Base-by-base conservation (phyloP, 371 early-diverging fungal species). In the Mucor irregularis region DNA sequence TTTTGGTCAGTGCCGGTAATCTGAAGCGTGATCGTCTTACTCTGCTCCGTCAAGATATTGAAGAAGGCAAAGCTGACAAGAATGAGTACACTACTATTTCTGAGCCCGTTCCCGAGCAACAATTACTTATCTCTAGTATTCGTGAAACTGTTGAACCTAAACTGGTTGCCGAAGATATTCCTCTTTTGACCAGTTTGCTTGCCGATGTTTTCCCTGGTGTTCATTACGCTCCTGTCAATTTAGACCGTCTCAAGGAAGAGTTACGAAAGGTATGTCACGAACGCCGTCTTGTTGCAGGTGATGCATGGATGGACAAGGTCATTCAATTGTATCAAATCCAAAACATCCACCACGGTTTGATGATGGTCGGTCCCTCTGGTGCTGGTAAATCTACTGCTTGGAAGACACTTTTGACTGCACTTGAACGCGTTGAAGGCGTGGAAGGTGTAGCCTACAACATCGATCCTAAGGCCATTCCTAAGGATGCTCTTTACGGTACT, bases 341-440 rank as follows among this genome's bases (percentile, higher is more conserved):
- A 74, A 88, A 90, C 58, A 94, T 99, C 52, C 94, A 97, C 69
- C 99, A 99, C 71, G 99, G 99, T 69, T 60, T 99, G 49, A 99
- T 99, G 98, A 90, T 98, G 94, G 98, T 98, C 2, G 99, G 99
- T 33, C 95, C 95, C 2, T 92, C 96, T 11, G 98, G 98, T 45
- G 88, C 90, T 49, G 99, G 99, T 55, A 99, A 99, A 71, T 88
- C 96, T 0, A 73, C 83, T 4, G 97, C 95, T 6, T 96, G 97
- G 94, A 85, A 90, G 62, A 91, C 92, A 19, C 71, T 98, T 21
- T 76, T 97, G 10, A 87, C 91, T 37, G 96, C 97, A 0, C 68
- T 99, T 47, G 93, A 94, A 62, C 83, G 86, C 10, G 83, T 92
- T 4, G 97, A 97, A 62, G 86, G 86, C 25, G 78, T 92, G 2